Conservation (phyloP, 2,329 filamentous ascomycete species). For the Claviceps africana region DNA sequence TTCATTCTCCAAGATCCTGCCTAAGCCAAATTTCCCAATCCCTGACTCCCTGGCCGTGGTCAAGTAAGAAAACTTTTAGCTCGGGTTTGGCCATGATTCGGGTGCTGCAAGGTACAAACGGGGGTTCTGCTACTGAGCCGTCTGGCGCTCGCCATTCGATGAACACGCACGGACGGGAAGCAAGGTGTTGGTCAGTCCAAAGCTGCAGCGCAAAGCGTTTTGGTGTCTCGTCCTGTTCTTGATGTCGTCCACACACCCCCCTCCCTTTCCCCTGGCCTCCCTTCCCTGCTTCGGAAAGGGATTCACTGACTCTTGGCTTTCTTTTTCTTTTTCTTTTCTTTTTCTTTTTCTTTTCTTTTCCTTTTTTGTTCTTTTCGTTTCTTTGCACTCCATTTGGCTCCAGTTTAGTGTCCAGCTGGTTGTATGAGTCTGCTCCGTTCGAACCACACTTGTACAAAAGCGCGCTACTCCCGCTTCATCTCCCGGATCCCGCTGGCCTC, state of each 20-base stretch:
- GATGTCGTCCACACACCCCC: background rate
- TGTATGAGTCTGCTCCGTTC: constrained; percentile 1
- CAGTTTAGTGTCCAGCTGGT: background rate
- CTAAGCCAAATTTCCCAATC: constrained; percentile 6
- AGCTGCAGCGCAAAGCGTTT: background rate
- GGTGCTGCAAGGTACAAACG: constrained; percentile 1
- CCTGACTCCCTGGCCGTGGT: constrained; percentile 1
- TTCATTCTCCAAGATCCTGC: constrained; percentile 6
- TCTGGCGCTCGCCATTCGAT: background rate
- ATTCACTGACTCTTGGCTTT: constrained; percentile 6
- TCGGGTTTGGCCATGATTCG: background rate
- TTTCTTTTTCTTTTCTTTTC: too few species aligned
- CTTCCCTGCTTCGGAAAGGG: constrained; percentile 3
- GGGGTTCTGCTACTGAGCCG: background rate
- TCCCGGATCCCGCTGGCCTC: background rate
- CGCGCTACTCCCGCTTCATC: constrained; percentile 8
- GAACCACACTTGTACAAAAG: constrained; percentile 9
- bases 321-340: background rate
- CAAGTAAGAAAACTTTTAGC: constrained; percentile 2
- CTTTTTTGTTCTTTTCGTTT: too few species aligned
- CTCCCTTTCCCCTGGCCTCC: constrained; percentile 1
- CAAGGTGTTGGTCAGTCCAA: background rate
- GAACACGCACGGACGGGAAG: constrained; percentile 1
- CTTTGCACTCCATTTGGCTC: background rate
- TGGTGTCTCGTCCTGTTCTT: background rate